Base-by-base conservation (phyloP, 2,329 filamentous ascomycete species). In the Coniosporium tulheliwenetii region DNA sequence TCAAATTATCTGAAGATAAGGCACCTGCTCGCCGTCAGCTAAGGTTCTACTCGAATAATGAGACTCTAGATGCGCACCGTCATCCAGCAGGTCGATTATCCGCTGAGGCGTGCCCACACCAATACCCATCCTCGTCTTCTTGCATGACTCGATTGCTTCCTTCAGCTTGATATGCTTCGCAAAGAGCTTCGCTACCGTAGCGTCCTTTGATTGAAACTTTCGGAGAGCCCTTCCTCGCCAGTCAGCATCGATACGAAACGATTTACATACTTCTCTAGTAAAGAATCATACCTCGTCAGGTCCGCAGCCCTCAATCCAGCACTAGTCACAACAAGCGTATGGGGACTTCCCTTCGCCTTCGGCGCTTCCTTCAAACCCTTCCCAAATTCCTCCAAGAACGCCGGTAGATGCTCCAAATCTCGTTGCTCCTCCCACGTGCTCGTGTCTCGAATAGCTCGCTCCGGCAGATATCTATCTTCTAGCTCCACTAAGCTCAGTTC, bases 141-240 rank as follows among this genome's bases (percentile, higher is more conserved):
- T 71, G 35, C 93, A 75, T 55, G 82, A 83, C 44, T 80, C 70
- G 40, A 87, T 76, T 30, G 87, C 83, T 52, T 96, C 89, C 40
- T 84, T 75, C 9, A 98, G 63, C 63, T 98, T 98, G 67, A 98
- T 93, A 59, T 98, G 91, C 61, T 98, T 98, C 30, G 91, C 89
- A 60, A 98, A 98, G 56, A 98, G 67, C 60, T 98, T 98, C 2
- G 84, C 82, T 1, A 98, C 79, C 37, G 75, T 72, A 39, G 73
- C 77, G 8, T 85, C 77, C 57, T 91, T 85, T 40, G 71, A 79
- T 55, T 87, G 83, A 51, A 91, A 89, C 48, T 78, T 77, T 38
- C 85, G 75, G 47, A 93, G 66, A 2, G 77, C 71, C 52, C 83
- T 82, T 26, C 13, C 16, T 38, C 13, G 41, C 13, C 40, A 7